phyloP scores from a whole-genome alignment of 139 green algal species.

The Chara braunii region DNA sequence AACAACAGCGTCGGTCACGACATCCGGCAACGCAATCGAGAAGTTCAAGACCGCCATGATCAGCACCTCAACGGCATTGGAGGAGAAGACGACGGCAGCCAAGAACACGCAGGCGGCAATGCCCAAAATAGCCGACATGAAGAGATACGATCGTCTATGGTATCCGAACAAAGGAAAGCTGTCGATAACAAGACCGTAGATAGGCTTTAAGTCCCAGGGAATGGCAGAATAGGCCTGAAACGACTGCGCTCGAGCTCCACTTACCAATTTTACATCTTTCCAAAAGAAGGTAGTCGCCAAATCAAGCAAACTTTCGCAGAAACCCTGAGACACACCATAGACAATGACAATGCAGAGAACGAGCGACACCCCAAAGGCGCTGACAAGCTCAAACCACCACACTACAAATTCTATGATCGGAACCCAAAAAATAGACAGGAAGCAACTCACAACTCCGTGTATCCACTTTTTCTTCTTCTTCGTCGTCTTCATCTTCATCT shows the following conservation, averaged over 20 bases:
- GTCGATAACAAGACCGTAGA: conserved; percentile 41
- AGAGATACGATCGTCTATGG: conserved; percentile 24
- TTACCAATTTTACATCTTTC: conserved; percentile 26
- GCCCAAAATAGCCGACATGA: conserved; percentile 10
- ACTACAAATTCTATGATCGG: conserved; percentile 5
- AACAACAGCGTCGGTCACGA: conserved; percentile 26
- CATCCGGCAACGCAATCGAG: conserved; percentile 24
- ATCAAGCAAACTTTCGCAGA: not conserved
- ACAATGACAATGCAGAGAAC: conserved; percentile 17
- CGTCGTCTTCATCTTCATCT: not conserved
- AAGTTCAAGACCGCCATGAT: conserved; percentile 7
- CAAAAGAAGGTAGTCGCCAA: conserved; percentile 26
- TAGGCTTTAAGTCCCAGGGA: conserved; percentile 30
- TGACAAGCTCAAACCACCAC: conserved; percentile 4
- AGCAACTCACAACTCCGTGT: not conserved
- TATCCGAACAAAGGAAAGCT: conserved; percentile 31
- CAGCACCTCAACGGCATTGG: not conserved
- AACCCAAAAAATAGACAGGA: not conserved
- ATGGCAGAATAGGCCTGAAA: conserved; percentile 24
- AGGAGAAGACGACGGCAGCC: conserved; percentile 12
- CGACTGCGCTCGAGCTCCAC: conserved; percentile 9
- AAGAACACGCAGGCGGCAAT: not conserved
- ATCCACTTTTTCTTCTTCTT: not conserved
- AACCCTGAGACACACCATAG: conserved; percentile 33
- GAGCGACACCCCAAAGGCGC: conserved; percentile 13